Base-by-base conservation (phyloP, 2,329 filamentous ascomycete species). In the Cyphellophora europaea region DNA sequence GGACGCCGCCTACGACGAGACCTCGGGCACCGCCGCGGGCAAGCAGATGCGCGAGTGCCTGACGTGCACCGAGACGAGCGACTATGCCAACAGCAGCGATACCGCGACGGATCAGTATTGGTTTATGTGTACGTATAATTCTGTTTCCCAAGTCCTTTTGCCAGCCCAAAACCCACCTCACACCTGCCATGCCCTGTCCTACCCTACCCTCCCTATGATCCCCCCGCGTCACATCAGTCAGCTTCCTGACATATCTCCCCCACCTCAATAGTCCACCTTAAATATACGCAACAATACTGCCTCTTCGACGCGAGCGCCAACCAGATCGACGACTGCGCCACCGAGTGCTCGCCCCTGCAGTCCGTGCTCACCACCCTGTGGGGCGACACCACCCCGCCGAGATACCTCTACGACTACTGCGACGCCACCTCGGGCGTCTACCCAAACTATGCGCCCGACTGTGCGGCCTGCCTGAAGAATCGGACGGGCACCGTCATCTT, bases 51-150 rank as follows among this genome's bases (percentile, higher is more conserved):
- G 21, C 8, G 21, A 25, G n/a, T 25, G 21, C 21, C 21, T 25
- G n/a, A 8, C 21, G n/a, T 25, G 21, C n/a, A 8, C n/a, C 21
- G 8, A 25, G 21, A n/a, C 8, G 8, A 25, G 21, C 21, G n/a
- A 8, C n/a, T 25, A 25, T n/a, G n/a, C 21, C 8, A 25, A 25
- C n/a, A n/a, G 8, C 21, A 25, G 21, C 21, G 21, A 25, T 8
- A n/a, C 8, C 21, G 21, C 8, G 21, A 25, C 8, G 8, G 21
- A 25, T 25, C 21, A 25, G 21, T 25, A 25, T n/a, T 25, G 21
- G 21, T 25, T 25, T n/a, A 25, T 25, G 21, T 25, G 21, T 25
- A 25, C n/a, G 21, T n/a, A n/a, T n/a, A n/a, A n/a, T n/a, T n/a
- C n/a, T n/a, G n/a, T n/a, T n/a, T n/a, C n/a, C n/a, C n/a, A n/a